Percentiles rank a stretch among this genome's conserved stretches.
Conservation (phyloP, 73 alveolate genomes). For the Tetrahymena borealis region DNA sequence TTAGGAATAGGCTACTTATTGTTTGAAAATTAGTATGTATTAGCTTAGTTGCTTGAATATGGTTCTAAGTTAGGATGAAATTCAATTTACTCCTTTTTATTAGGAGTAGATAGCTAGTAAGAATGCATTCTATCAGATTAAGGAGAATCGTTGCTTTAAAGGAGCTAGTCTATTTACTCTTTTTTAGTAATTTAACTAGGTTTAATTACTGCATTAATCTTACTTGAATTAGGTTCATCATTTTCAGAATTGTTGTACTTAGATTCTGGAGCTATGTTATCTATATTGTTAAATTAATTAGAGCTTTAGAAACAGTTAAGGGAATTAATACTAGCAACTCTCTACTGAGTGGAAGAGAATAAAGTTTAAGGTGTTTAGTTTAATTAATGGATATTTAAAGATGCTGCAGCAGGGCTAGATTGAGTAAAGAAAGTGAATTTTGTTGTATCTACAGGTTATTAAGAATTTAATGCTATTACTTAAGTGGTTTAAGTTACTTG, state of each 20-base stretch:
- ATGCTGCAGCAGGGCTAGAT: not conserved
- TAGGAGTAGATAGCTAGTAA: no score
- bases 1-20: no score
- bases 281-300: not conserved
- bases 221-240: not conserved
- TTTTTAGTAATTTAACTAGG: not conserved
- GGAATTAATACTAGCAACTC: not conserved
- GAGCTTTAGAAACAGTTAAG: not conserved
- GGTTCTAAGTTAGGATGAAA: no score
- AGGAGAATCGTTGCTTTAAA: not conserved
- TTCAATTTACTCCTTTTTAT: no score
- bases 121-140: not conserved
- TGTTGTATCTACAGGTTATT: no score
- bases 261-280: not conserved
- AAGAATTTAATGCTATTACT: no score
- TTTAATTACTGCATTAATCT: not conserved
- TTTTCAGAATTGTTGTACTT: not conserved
- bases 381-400: not conserved
- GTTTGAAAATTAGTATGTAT: no score
- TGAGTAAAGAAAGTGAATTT: not conserved
- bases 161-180: not conserved
- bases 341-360: not conserved
- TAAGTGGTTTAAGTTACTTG: no score
- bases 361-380: not conserved
- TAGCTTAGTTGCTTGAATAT: no score